Evolutionary conservation across 352 stramenopile species (phyloP).

Genomic region (Phytopythium aichiense): DNA sequence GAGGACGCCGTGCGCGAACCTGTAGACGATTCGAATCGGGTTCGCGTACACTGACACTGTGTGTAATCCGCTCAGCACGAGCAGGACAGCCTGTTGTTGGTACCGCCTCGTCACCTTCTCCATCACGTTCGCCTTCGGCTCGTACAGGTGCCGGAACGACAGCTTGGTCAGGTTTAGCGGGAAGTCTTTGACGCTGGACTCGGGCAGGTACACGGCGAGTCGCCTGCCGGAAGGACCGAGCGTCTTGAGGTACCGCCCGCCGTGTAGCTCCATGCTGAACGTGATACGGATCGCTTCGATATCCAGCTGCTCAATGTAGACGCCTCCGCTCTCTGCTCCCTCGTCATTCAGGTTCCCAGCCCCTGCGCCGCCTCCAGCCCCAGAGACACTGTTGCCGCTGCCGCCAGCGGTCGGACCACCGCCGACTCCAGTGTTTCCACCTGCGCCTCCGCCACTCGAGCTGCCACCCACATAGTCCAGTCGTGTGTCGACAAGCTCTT

Average conservation of each 20-base stretch:
- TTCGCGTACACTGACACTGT: constrained; percentile 88
- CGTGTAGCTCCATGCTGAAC: constrained; percentile 86
- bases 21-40: constrained; percentile 84
- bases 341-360: constrained; percentile 14
- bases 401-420: constrained; percentile 18
- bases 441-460: constrained; percentile 14
- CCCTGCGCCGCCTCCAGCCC: not conserved
- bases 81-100: constrained; percentile 80
- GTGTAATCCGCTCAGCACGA: constrained; percentile 80
- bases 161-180: constrained; percentile 79
- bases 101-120: constrained; percentile 79
- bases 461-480: constrained; percentile 46
- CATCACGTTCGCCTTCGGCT: constrained; percentile 65
- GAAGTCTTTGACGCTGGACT: constrained; percentile 89
- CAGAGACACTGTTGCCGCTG: constrained; percentile 4
- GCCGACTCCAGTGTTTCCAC: constrained; percentile 15
- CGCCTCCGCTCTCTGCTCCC: constrained; percentile 38
- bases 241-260: constrained; percentile 80
- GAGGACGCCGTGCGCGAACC: constrained; percentile 74
- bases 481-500: constrained; percentile 77
- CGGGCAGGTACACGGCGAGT: constrained; percentile 79
- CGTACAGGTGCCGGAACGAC: constrained; percentile 81
- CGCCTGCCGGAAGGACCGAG: constrained; percentile 67
- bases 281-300: constrained; percentile 83
- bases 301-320: constrained; percentile 87